phyloP scores from a whole-genome alignment of 169 alveolate species.

The Pseudocohnilembus persalinus region DNA sequence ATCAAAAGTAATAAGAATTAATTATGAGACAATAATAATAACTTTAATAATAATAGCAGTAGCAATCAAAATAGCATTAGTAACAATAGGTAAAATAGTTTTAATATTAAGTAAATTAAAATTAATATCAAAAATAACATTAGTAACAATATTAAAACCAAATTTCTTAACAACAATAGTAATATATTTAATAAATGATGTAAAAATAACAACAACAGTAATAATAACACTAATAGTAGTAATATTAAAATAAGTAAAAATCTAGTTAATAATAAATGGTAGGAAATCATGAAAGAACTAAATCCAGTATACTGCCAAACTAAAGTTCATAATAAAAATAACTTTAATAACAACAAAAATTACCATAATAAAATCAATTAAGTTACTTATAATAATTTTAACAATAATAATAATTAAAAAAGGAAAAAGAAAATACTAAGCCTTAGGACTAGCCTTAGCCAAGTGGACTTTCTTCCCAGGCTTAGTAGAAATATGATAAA shows the following conservation, averaged over 20 bases:
- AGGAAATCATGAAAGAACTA: not conserved
- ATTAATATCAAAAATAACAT: not conserved
- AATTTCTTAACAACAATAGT: too few relatives aligned
- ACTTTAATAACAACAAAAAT: too few relatives aligned
- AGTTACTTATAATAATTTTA: not conserved
- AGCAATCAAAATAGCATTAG: too few relatives aligned
- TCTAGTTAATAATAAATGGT: not conserved
- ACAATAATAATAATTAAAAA: too few relatives aligned
- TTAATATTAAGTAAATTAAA: not conserved
- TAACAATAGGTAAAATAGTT: not conserved
- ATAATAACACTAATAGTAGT: not conserved
- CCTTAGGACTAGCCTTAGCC: too few relatives aligned
- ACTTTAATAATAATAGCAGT: not conserved
- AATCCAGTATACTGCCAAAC: not conserved
- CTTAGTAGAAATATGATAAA: not conserved
- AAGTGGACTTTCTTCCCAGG: not conserved
- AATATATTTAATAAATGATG: too few relatives aligned
- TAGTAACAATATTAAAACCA: too few relatives aligned
- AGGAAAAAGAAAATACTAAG: not conserved
- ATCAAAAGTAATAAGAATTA: too few relatives aligned
- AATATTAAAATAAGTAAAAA: too few relatives aligned
- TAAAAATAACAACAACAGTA: not conserved
- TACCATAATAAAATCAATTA: too few relatives aligned
- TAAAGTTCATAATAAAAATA: too few relatives aligned
- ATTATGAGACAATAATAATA: too few relatives aligned